A percentile compares a stretch with the other conserved stretches of the same genome.
Conservation (phyloP, 2,329 filamentous ascomycete species). For the Pseudocercospora vitis region DNA sequence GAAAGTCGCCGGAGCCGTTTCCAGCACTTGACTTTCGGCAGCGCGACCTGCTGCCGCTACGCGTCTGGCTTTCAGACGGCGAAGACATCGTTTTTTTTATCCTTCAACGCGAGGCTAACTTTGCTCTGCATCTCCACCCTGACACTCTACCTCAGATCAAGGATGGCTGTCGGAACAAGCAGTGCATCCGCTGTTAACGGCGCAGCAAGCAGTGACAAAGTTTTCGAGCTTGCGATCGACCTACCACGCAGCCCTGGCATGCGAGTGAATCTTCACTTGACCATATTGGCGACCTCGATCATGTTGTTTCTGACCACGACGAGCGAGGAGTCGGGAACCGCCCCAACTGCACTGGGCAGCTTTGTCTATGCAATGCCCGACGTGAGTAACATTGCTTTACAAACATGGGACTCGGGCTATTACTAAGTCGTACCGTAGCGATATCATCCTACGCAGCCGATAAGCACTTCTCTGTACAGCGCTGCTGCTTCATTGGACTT, state of each 20-base stretch:
- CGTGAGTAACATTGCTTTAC: constrained; percentile 56
- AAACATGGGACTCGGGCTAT: neutral
- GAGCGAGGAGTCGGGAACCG: constrained; percentile 48
- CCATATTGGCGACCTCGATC: constrained; percentile 52
- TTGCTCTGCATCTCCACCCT: neutral
- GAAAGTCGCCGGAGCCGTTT: neutral
- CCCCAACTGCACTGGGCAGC: constrained; percentile 64
- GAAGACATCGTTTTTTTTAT: too few relatives aligned
- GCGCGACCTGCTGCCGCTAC: neutral
- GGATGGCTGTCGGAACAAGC: constrained; percentile 27
- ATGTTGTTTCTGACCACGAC: constrained; percentile 60
- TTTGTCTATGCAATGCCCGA: constrained; percentile 94
- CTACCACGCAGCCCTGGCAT: constrained; percentile 58
- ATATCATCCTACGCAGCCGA: constrained; percentile 55
- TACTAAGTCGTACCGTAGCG: constrained; percentile 32
- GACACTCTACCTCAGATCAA: neutral
- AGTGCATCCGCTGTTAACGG: constrained; percentile 31
- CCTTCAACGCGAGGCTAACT: neutral
- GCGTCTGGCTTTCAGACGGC: neutral
- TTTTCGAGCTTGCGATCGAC: constrained; percentile 58
- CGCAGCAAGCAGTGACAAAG: constrained; percentile 36
- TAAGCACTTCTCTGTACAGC: constrained; percentile 77
- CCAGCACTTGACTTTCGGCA: too few relatives aligned
- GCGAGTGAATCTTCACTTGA: constrained; percentile 61
- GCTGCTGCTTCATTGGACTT: constrained; percentile 80